These are phyloP conservation scores for Remersonia thermophila DNA, from an alignment of 2,329 filamentous ascomycete genomes.

Conservation along the genomic window DNA sequence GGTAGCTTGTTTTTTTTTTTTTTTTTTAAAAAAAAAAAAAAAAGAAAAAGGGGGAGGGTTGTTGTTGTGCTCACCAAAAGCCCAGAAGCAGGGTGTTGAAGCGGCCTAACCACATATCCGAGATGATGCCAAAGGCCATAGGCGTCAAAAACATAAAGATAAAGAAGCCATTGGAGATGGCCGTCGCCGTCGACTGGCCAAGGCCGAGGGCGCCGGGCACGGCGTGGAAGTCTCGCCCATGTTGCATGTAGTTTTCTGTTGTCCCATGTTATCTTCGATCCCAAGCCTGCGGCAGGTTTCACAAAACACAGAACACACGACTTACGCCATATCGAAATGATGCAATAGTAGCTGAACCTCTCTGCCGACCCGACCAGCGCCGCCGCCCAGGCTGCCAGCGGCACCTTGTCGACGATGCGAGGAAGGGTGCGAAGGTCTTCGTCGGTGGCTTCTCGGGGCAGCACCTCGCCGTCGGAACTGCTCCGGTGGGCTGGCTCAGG, in stretches of 20 bases:
- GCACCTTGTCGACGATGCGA: slow-evolving; percentile 11
- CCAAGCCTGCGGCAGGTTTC: no score
- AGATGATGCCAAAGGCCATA: slow-evolving; percentile 44
- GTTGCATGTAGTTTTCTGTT: slow-evolving; percentile 31
- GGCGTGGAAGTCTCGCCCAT: slow-evolving; percentile 19
- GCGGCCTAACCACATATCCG: slow-evolving; percentile 48
- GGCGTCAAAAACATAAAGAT: slow-evolving; percentile 40
- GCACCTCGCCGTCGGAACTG: neutral
- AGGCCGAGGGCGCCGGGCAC: slow-evolving; percentile 37
- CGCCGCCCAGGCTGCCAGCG: slow-evolving; percentile 13
- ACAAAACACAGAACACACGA: no score
- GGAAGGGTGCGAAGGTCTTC: slow-evolving; percentile 12
- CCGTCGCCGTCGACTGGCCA: slow-evolving; percentile 36
- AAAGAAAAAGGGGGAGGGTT: no score
- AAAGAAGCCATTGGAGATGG: slow-evolving; percentile 34
- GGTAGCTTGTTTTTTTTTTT: no score
- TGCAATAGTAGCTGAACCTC: slow-evolving; percentile 14
- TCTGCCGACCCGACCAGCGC: slow-evolving; percentile 12
- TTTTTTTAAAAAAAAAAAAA: no score
- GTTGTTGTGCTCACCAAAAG: slow-evolving; percentile 16
- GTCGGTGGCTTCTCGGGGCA: slow-evolving; percentile 12
- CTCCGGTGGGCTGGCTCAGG: neutral
- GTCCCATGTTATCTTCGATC: neutral
- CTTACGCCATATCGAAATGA: slow-evolving; percentile 14
- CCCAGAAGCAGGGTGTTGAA: slow-evolving; percentile 45